Percentiles rank a stretch among this genome's conserved stretches.
These are phyloP conservation scores for Ceratocystis eucalypticola DNA, from an alignment of 2,329 filamentous ascomycete species.

Conservation along the genomic window DNA sequence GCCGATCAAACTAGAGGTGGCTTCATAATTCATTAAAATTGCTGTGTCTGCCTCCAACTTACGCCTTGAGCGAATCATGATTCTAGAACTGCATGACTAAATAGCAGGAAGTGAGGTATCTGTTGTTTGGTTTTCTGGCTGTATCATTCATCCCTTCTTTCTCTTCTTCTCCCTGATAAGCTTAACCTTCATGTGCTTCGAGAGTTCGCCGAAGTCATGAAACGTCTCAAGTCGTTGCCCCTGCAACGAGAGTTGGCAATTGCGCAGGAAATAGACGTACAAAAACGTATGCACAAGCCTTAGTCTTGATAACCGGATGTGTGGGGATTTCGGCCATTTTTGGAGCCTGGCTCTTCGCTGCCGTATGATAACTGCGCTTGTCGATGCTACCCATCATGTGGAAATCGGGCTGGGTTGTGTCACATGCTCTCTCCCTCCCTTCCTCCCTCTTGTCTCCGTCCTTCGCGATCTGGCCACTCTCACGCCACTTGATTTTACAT, in stretches of 20 bases:
- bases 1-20: not conserved
- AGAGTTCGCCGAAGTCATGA: not conserved
- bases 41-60: not conserved
- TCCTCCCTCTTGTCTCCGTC: not conserved
- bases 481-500: conserved; percentile 34
- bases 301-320: not conserved
- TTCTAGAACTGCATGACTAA: not conserved
- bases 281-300: not conserved
- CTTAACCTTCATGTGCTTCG: not conserved
- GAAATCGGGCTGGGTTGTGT: not conserved
- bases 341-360: not conserved
- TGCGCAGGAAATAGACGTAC: not conserved
- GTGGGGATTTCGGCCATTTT: not conserved
- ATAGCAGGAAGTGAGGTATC: not conserved
- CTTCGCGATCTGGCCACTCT: not conserved
- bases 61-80: not conserved
- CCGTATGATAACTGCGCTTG: not conserved
- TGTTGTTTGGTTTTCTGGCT: not conserved
- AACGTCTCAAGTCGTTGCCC: not conserved
- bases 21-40: not conserved
- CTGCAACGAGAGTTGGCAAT: not conserved
- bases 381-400: not conserved
- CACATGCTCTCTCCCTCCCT: not conserved
- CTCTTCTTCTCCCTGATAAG: not conserved
- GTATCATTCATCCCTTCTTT: not conserved